Percentiles rank a stretch among this genome's conserved stretches.
Conservation (phyloP, 306 rosid species). For the Vigna hirtella region DNA sequence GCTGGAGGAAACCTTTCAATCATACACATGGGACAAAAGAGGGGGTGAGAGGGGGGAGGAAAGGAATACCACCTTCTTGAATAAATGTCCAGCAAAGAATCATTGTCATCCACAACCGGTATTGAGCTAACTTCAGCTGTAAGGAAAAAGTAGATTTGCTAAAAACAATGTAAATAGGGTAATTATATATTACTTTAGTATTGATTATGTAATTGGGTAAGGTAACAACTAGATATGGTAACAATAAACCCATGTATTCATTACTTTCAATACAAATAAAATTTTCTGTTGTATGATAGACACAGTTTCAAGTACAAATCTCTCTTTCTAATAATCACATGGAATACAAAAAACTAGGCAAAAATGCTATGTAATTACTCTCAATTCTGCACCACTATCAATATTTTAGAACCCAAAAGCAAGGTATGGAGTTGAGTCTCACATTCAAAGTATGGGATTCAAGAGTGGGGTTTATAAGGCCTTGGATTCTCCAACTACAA, state of each 20-base stretch:
- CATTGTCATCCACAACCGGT: slow-evolving; percentile 81
- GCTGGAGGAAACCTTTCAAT: slow-evolving; percentile 34
- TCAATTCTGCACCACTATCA: slow-evolving; percentile 30
- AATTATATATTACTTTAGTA: not conserved
- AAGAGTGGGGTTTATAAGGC: not conserved
- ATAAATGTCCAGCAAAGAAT: slow-evolving; percentile 82
- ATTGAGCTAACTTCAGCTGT: slow-evolving; percentile 86
- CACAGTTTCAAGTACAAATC: not conserved
- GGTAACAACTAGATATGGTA: not conserved
- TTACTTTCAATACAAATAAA: not conserved
- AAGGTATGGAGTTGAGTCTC: not conserved
- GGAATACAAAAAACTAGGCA: slow-evolving; percentile 38
- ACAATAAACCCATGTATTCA: not conserved
- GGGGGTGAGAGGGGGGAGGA: not conserved
- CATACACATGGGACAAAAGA: not conserved
- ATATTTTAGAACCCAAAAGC: not conserved
- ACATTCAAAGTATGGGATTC: not conserved
- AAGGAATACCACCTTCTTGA: slow-evolving; percentile 65
- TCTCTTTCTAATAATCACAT: slow-evolving; percentile 26
- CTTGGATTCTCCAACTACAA: no score
- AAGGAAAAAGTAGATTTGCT: slow-evolving; percentile 42
- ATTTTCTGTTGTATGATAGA: not conserved
- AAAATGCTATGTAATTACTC: slow-evolving; percentile 28
- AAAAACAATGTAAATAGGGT: not conserved
- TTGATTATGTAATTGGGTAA: not conserved